These are phyloP conservation scores for Colletotrichum neosansevieriae DNA, from an alignment of 2,329 filamentous ascomycete species.

Conservation along the genomic window DNA sequence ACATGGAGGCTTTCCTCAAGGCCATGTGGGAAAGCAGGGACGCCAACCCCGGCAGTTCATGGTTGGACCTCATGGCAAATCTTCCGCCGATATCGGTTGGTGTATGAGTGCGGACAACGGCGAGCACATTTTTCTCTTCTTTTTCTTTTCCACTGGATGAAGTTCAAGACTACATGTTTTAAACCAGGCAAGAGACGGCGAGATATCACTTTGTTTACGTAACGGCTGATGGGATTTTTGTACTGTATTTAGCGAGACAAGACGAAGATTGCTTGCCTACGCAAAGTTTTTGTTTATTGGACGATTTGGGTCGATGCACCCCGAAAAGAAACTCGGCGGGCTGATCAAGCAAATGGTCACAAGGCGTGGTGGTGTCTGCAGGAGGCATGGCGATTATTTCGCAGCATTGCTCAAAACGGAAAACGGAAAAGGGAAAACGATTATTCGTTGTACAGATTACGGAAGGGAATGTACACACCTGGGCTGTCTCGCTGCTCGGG, in stretches of 20 bases:
- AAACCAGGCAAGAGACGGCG: background rate
- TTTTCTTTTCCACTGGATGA: background rate
- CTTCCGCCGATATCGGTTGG: slow-evolving; percentile 34
- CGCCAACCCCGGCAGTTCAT: slow-evolving; percentile 27
- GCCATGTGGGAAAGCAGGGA: slow-evolving; percentile 27
- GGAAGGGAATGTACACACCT: slow-evolving; percentile 3
- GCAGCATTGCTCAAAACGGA: slow-evolving; percentile 1
- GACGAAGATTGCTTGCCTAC: background rate
- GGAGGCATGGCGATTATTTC: background rate
- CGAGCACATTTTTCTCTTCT: background rate
- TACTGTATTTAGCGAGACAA: slow-evolving; percentile 5
- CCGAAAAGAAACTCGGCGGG: background rate
- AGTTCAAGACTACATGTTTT: background rate
- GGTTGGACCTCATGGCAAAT: slow-evolving; percentile 27
- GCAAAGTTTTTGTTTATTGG: background rate
- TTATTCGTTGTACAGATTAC: background rate
- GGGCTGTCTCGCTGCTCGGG: background rate
- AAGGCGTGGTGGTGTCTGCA: too few species aligned
- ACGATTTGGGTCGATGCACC: background rate
- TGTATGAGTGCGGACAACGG: background rate
- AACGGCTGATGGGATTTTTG: slow-evolving; percentile 1
- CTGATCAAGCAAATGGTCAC: background rate
- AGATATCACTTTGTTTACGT: slow-evolving; percentile 24
- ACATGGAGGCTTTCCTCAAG: slow-evolving; percentile 25
- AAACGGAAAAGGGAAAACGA: slow-evolving; percentile 17